Conservation (phyloP, 75 land plant genomes). For the Selaginella moellendorffii region DNA sequence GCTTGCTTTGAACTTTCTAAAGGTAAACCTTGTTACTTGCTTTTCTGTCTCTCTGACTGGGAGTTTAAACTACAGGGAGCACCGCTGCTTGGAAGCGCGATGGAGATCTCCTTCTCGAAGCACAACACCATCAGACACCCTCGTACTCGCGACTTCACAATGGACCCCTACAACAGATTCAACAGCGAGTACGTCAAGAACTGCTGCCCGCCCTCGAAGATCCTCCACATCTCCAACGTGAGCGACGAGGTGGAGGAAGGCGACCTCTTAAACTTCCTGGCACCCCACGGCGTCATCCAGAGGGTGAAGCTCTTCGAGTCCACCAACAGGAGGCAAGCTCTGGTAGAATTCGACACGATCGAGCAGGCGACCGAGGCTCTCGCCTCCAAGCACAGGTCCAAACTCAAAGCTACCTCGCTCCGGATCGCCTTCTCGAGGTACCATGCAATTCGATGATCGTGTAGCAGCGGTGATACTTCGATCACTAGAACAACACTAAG, state of each 20-base stretch:
- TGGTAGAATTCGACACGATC: neutral
- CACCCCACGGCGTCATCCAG: too few relatives aligned
- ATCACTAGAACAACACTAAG: too few relatives aligned
- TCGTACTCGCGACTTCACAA: neutral
- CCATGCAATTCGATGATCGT: too few relatives aligned
- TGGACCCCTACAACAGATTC: neutral
- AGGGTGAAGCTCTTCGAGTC: too few relatives aligned
- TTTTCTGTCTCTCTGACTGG: neutral
- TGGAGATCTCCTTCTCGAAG: neutral
- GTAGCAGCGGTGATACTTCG: too few relatives aligned
- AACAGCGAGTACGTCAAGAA: neutral
- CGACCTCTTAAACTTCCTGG: too few relatives aligned
- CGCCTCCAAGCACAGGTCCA: neutral
- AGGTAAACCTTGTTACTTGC: neutral
- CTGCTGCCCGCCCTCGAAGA: neutral
- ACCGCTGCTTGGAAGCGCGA: neutral
- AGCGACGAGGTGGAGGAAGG: neutral
- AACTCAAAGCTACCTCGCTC: neutral
- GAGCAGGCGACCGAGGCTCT: neutral
- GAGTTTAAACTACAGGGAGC: neutral
- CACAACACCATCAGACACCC: neutral
- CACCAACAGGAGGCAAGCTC: neutral
- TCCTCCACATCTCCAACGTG: neutral
- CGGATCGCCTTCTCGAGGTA: neutral
- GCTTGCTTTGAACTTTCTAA: neutral